phyloP scores from a whole-genome alignment of 2,329 filamentous ascomycete species.

The Lachnum nothofagi region DNA sequence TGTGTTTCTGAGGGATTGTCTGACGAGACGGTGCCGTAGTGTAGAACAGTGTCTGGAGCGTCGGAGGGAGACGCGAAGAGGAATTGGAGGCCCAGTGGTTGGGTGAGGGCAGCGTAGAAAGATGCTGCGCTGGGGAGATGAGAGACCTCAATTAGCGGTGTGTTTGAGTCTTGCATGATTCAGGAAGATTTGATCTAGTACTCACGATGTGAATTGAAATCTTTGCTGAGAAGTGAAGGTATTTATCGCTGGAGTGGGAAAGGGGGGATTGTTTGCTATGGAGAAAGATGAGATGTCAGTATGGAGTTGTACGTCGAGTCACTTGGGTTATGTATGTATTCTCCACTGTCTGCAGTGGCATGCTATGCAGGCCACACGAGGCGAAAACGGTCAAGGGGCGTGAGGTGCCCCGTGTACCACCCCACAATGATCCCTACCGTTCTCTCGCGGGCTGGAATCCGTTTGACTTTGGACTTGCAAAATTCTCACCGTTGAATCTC shows the following conservation, averaged over 20 bases:
- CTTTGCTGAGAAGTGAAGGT: not conserved
- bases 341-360: conserved; percentile 1
- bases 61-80: conserved; percentile 38
- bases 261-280: not conserved
- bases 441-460: not conserved
- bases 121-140: conserved; percentile 75
- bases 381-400: conserved; percentile 1
- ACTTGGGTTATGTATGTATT: conserved; percentile 7
- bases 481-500: too few relatives aligned
- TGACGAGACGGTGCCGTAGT: conserved; percentile 39
- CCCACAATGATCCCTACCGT: not conserved
- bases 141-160: conserved; percentile 58
- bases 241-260: not conserved
- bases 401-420: not conserved
- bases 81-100: conserved; percentile 72
- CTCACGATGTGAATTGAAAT: conserved; percentile 1
- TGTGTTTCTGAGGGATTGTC: not conserved
- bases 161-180: not conserved
- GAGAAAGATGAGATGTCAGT: not conserved
- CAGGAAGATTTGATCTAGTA: not conserved
- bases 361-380: conserved; percentile 4
- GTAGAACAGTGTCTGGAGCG: conserved; percentile 21
- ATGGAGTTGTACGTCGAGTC: too few relatives aligned
- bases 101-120: conserved; percentile 75
- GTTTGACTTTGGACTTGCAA: not conserved